Evolutionary conservation across 192 early-diverging fungal genomes (phyloP), one percentile per base, ranked within the genome.

Genomic region (Coemansia umbellata): DNA sequence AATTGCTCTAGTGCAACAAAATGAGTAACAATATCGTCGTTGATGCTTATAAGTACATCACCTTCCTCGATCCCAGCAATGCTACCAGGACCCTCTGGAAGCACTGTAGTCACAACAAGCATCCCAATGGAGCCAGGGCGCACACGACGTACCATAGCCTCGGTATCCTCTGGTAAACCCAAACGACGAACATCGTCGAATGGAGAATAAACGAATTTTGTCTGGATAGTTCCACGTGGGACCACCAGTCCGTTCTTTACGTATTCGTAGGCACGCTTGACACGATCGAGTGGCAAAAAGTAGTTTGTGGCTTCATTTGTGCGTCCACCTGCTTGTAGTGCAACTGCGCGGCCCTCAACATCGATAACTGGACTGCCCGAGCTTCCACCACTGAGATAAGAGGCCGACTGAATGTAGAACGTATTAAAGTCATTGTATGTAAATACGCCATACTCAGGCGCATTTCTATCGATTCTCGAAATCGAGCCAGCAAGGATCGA

Each of bases 341-440:
- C 90, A 5, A 91, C 83, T 5, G 90, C 90, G 53, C 83, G 60
- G 2, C 90, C 90, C 11, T 85, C 75, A 30, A 90, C 84, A 43
- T 90, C 84, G 31, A 91, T 72, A 11, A 91, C 87, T 4, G 90
- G 88, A 52, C 81, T 84, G 27, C 90, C 90, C 4, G 85, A 87
- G 30, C 85, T 86, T 4, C 90, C 90, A 41, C 87, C 88, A 52
- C 83, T 88, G 9, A 84, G 84, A 6, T 81, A 79, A 10, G 90
- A 84, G 0, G 87, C 83, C 1, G 88, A 85, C 66, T 88, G 85
- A 11, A 88, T 64, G 63, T 90, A 91, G 63, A 91, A 91, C 2
- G 88, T 90, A 60, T 90, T 91, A 57, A 89, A 82, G 42, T 91
- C 89, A 43, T 85, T 86, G 73, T 86, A 88, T 39, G 83, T 82